Conservation (phyloP, 2,329 filamentous ascomycete species). For the Talaromyces rugulosus region DNA sequence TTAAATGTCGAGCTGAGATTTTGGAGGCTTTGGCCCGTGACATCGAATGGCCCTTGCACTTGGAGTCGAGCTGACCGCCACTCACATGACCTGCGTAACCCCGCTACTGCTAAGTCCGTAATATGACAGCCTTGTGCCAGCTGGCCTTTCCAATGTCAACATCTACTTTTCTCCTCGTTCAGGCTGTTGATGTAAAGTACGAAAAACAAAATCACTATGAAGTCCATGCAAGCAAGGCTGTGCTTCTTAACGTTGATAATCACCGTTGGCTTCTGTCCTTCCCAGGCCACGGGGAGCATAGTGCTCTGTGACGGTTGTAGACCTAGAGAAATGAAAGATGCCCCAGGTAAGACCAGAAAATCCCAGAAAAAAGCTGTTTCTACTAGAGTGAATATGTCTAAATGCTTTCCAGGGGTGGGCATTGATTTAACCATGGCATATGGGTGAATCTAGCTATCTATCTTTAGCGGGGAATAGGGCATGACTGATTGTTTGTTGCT, state of each 20-base stretch:
- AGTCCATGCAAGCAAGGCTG: background rate
- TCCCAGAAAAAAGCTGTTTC: background rate
- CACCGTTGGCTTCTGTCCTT: background rate
- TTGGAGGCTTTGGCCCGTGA: no score
- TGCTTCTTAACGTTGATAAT: background rate
- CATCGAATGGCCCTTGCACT: no score
- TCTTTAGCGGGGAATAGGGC: background rate
- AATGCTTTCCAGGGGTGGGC: background rate
- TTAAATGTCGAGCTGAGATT: no score
- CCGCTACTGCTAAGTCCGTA: no score
- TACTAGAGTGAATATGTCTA: background rate
- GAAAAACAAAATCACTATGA: background rate
- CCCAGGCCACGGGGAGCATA: background rate
- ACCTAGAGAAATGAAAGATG: background rate
- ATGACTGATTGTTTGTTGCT: background rate
- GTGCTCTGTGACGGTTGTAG: background rate
- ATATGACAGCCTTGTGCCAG: no score
- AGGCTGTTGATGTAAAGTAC: no score
- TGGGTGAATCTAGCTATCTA: background rate
- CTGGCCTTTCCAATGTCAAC: no score
- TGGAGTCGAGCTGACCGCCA: no score
- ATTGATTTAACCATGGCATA: slow-evolving; percentile 7
- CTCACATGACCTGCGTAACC: no score
- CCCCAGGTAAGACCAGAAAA: slow-evolving; percentile 1
- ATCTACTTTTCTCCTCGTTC: no score